phyloP scores from a whole-genome alignment of 2,329 filamentous ascomycete species.

The Beauveria varroae region DNA sequence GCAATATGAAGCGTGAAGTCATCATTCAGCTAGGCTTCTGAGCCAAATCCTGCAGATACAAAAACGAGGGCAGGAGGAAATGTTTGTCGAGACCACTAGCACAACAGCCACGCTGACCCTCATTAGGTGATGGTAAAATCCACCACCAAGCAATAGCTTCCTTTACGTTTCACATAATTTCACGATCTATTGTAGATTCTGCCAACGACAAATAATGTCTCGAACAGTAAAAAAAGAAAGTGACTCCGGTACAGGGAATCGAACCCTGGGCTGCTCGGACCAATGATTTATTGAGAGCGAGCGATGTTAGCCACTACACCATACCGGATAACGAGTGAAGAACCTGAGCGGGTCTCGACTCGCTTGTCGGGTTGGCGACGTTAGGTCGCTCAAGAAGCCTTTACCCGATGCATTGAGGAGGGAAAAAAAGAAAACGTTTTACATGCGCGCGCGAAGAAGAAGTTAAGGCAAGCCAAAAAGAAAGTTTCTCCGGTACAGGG shows the following conservation, averaged over 20 bases:
- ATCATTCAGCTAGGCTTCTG: too few species aligned
- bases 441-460: not conserved
- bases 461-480: slow-evolving; percentile 4
- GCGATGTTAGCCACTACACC: slow-evolving; percentile 31
- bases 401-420: not conserved
- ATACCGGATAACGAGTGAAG: slow-evolving; percentile 21
- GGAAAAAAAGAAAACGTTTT: not conserved
- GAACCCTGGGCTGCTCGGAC: slow-evolving; percentile 16
- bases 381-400: not conserved
- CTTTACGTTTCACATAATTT: too few species aligned
- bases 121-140: too few species aligned
- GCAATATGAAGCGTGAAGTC: too few species aligned
- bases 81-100: too few species aligned
- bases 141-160: too few species aligned
- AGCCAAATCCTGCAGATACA: too few species aligned
- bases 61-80: too few species aligned
- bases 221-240: not conserved
- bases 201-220: not conserved
- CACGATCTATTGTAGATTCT: not conserved
- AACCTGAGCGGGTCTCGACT: not conserved
- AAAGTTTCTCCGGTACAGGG: slow-evolving; percentile 14
- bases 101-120: too few species aligned
- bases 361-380: not conserved
- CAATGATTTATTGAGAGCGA: slow-evolving; percentile 23
- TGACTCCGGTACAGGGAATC: slow-evolving; percentile 15